Conservation (phyloP, 2,329 filamentous ascomycete genomes). For the Tympanopsis confertula region DNA sequence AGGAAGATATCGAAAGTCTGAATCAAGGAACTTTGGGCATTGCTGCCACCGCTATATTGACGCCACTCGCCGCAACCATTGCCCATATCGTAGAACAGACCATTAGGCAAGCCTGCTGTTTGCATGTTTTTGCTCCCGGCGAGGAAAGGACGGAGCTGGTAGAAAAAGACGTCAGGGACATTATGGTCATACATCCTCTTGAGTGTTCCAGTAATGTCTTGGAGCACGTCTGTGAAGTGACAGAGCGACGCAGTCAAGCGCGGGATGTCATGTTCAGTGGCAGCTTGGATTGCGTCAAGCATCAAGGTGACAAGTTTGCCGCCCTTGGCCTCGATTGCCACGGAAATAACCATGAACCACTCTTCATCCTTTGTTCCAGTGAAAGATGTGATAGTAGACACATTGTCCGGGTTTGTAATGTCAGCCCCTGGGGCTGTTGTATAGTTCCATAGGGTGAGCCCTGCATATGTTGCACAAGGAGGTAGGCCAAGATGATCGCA, state of each 20-base stretch:
- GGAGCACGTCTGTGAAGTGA: constrained; percentile 53
- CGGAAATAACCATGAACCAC: constrained; percentile 86
- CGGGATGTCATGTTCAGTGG: constrained; percentile 44
- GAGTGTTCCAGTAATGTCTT: constrained; percentile 55
- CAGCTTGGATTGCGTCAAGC: constrained; percentile 63
- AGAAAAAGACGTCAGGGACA: constrained; percentile 78
- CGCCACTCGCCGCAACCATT: constrained; percentile 55
- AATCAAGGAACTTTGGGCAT: constrained; percentile 83
- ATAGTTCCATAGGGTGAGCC: constrained; percentile 84
- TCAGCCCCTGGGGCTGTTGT: constrained; percentile 47
- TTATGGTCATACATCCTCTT: constrained; percentile 83
- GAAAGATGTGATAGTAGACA: constrained; percentile 68
- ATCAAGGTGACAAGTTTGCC: constrained; percentile 66
- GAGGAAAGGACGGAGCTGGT: constrained; percentile 76
- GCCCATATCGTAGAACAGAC: constrained; percentile 74
- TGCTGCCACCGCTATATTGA: constrained; percentile 79
- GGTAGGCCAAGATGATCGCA: constrained; percentile 69
- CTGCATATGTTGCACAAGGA: constrained; percentile 82
- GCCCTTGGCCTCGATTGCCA: constrained; percentile 77
- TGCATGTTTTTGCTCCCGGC: constrained; percentile 90
- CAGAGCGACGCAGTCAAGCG: constrained; percentile 53
- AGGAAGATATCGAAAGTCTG: constrained; percentile 86
- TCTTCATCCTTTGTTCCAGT: constrained; percentile 83
- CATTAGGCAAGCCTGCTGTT: constrained; percentile 68
- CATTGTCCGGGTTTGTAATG: constrained; percentile 54